A percentile compares a stretch with the other conserved stretches of the same genome.
Evolutionary conservation across 176 grass and related monocot species (phyloP).

Genomic region (Rhynchospora pubera): DNA sequence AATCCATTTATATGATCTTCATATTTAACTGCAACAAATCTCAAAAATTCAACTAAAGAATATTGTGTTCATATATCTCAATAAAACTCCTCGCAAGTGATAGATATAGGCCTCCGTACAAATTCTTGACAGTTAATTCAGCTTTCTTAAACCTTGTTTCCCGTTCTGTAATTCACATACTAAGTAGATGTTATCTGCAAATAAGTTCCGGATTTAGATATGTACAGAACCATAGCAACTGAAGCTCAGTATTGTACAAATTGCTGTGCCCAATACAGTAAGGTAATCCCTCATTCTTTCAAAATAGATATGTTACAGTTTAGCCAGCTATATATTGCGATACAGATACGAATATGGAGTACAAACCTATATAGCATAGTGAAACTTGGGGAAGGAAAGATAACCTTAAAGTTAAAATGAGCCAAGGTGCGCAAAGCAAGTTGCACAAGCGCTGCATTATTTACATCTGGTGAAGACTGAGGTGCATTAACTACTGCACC

Average conservation of each 20-base stretch:
- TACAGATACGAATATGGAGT: not conserved
- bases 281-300: not conserved
- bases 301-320: not conserved
- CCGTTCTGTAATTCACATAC: not conserved
- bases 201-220: not conserved
- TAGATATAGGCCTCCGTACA: not conserved
- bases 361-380: not conserved
- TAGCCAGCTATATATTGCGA: not conserved
- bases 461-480: constrained; percentile 55
- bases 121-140: not conserved
- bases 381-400: constrained; percentile 6
- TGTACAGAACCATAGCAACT: not conserved
- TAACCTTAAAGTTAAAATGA: constrained; percentile 87
- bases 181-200: constrained; percentile 1
- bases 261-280: not conserved
- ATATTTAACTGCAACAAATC: not conserved
- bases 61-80: not conserved
- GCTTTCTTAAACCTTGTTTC: not conserved
- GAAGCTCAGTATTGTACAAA: not conserved
- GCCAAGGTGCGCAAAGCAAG: constrained; percentile 83
- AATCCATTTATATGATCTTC: not conserved
- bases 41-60: not conserved
- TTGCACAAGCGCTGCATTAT: constrained; percentile 55
- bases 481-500: constrained; percentile 48
- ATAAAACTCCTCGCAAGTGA: not conserved